Base-by-base conservation (phyloP, 1,284 basidiomycete species). In the Cystobasidium sp. region DNA sequence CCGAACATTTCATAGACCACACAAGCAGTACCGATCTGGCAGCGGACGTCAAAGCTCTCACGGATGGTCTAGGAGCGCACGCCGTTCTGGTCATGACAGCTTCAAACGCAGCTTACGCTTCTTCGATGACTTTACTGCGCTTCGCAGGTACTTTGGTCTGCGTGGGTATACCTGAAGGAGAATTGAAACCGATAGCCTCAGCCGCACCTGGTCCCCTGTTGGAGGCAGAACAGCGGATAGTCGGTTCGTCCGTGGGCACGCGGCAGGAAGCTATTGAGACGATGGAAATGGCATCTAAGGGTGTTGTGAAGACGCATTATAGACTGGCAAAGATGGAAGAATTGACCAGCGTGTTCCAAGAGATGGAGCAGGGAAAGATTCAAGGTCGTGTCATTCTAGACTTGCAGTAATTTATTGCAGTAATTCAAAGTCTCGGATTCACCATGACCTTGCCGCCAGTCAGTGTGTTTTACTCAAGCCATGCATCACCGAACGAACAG, bases 1-100 rank as follows among this genome's bases (percentile, higher is more conserved):
- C 72, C 6, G 72, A 74, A 43, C 72, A 74, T 41, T 74, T 74
- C 58, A 74, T 74, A 53, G 72, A 74, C 24, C 59, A 61, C 37
- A 74, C 72, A 8, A n/a, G 20, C 7, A 74, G 72, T 39, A 68
- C 53, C 6, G 72, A 74, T 39, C 46, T 74, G 1, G 65, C 47
- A 16, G 72, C 39, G 24, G 72, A 74, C 24, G 72, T 74, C 43
- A 74, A 74, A 61, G 72, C 72, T 4, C 39, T 68, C 18, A 61
- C 72, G 18, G 72, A 58, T 24, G 72, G 72, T 31, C 39, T 68
- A 31, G 72, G 72, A 3, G 72, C 66, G 24, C 72, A 74, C 22
- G 72, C 72, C 44, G 64, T 63, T 10, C 55, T 74, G 1, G 72
- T 74, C 0, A 46, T 74, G 72, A 74, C 72, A 18, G 72, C 72